A percentile compares a stretch with the other conserved stretches of the same genome.
phyloP scores from a whole-genome alignment of 352 stramenopile species.

The Pythium scleroteichum region DNA sequence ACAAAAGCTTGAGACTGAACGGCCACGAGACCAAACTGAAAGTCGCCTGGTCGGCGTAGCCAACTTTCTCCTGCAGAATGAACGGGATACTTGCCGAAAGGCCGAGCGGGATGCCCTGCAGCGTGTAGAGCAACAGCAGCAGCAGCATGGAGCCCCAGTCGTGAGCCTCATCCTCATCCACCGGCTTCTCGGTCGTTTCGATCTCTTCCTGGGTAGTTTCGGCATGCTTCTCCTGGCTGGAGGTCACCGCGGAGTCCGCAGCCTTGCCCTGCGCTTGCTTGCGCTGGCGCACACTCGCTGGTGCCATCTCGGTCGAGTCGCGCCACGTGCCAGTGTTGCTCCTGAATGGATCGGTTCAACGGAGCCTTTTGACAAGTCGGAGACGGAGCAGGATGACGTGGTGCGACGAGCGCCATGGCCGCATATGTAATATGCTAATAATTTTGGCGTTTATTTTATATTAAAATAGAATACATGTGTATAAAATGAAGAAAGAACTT shows the following conservation, averaged over 20 bases:
- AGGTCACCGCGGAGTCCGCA: background rate
- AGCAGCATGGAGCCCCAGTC: constrained; percentile 88
- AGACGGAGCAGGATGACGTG: constrained; percentile 15
- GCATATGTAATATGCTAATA: background rate
- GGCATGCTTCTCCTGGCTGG: background rate
- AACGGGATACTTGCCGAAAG: constrained; percentile 98
- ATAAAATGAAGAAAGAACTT: background rate
- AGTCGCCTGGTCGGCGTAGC: constrained; percentile 96
- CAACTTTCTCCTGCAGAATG: constrained; percentile 97
- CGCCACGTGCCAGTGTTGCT: constrained; percentile 11
- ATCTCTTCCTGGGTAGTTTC: background rate
- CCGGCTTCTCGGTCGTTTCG: constrained; percentile 11
- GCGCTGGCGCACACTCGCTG: constrained; percentile 24
- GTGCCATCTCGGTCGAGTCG: constrained; percentile 14
- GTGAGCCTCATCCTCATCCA: constrained; percentile 36
- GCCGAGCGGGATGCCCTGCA: constrained; percentile 99
- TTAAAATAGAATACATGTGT: too few species aligned
- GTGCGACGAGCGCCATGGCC: constrained; percentile 13
- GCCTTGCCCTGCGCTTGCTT: constrained; percentile 7
- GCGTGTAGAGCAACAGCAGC: constrained; percentile 97
- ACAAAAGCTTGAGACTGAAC: constrained; percentile 99
- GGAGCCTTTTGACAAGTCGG: constrained; percentile 16
- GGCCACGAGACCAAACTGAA: constrained; percentile 98
- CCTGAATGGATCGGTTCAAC: background rate
- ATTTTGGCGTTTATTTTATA: too few species aligned